A percentile compares a stretch with the other conserved stretches of the same genome.
These are phyloP conservation scores for Dunaliella primolecta DNA, from an alignment of 139 green algal species.

Conservation along the genomic window DNA sequence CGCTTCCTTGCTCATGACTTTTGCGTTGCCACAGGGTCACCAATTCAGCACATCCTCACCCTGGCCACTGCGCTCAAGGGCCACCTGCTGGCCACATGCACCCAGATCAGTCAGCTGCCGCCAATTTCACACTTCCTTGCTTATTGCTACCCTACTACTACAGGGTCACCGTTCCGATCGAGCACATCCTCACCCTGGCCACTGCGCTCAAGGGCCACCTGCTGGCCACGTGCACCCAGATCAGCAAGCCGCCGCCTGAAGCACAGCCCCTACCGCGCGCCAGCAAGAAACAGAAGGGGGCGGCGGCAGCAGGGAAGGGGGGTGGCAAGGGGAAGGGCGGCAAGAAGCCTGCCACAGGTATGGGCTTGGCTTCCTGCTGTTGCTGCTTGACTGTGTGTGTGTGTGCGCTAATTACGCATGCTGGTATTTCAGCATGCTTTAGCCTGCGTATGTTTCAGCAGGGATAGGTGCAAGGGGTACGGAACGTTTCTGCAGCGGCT, in stretches of 20 bases:
- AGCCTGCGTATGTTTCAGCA: too few species aligned
- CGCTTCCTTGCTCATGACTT: too few species aligned
- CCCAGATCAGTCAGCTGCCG: background rate
- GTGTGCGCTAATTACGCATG: too few species aligned
- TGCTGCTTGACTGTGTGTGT: slow-evolving; percentile 1
- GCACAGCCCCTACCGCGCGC: background rate
- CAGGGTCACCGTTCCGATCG: slow-evolving; percentile 41
- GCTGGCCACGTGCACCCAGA: slow-evolving; percentile 21
- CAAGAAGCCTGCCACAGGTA: slow-evolving; percentile 8
- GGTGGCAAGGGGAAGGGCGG: background rate
- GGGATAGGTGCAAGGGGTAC: too few species aligned
- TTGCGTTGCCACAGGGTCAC: slow-evolving; percentile 20
- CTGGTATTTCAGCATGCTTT: too few species aligned
- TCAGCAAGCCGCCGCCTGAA: slow-evolving; percentile 2
- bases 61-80: slow-evolving; percentile 36
- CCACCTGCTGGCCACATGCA: slow-evolving; percentile 46
- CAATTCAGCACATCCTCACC: slow-evolving; percentile 45
- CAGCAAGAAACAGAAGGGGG: slow-evolving; percentile 14
- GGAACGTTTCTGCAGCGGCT: too few species aligned
- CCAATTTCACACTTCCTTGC: too few species aligned
- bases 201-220: slow-evolving; percentile 48
- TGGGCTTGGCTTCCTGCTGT: background rate
- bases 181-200: slow-evolving; percentile 46
- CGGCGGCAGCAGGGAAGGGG: background rate
- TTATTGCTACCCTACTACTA: too few species aligned